Percentiles rank a stretch among this genome's conserved stretches.
These are phyloP conservation scores for Kwoniella mangroviensis DNA, from an alignment of 768 basidiomycete genomes.

Conservation along the genomic window DNA sequence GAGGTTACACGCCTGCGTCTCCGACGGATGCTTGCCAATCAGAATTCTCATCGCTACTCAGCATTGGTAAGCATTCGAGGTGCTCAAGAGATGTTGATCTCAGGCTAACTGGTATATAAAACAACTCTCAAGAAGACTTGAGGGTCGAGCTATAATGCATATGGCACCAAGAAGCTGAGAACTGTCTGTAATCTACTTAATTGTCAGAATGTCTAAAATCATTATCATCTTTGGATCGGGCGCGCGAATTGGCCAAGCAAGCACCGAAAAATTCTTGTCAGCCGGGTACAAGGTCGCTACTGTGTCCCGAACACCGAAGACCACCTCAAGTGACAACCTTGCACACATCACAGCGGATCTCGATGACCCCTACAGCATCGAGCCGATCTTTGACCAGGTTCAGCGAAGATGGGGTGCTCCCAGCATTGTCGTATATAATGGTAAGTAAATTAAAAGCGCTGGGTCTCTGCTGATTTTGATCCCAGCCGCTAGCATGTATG, in stretches of 20 bases:
- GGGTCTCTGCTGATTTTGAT: background rate
- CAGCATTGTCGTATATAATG: conserved; percentile 8
- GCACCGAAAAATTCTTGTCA: background rate
- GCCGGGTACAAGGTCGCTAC: conserved; percentile 13
- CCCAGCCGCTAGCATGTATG: background rate
- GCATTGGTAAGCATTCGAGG: no score
- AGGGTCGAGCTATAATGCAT: no score
- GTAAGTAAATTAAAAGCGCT: background rate
- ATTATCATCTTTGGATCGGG: conserved; percentile 2
- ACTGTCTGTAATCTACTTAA: background rate
- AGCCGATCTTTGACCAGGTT: conserved; percentile 14
- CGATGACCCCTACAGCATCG: background rate
- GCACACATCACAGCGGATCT: conserved; percentile 1
- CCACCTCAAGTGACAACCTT: background rate
- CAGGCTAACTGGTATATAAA: no score
- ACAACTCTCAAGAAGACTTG: no score
- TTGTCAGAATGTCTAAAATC: background rate
- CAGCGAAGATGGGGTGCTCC: conserved; percentile 5
- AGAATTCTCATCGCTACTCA: no score
- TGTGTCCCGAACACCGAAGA: background rate
- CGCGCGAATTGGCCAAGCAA: conserved; percentile 4
- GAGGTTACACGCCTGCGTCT: no score
- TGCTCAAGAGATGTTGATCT: no score
- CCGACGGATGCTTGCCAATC: no score
- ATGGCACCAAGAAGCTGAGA: no score